A percentile compares a stretch with the other conserved stretches of the same genome.
These are phyloP conservation scores for Aspergillus neoniger DNA, from an alignment of 2,329 filamentous ascomycete genomes.

Conservation along the genomic window DNA sequence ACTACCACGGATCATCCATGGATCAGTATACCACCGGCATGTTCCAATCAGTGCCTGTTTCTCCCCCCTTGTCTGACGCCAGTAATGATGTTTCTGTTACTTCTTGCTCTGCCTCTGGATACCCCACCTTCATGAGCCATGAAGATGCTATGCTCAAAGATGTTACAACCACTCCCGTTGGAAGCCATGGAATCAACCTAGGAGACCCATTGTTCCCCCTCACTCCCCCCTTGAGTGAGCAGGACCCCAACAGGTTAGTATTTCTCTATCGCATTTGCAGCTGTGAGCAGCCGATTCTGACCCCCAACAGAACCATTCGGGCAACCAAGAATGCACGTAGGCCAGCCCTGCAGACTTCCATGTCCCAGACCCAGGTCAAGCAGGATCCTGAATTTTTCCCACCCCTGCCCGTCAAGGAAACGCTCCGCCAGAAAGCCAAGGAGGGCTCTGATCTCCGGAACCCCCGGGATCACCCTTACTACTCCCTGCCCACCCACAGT, in stretches of 20 bases:
- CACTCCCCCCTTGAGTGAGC: slow-evolving; percentile 42
- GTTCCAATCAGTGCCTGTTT: slow-evolving; percentile 43
- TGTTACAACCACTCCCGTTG: slow-evolving; percentile 36
- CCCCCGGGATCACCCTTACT: slow-evolving; percentile 46
- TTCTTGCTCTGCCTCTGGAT: slow-evolving; percentile 43
- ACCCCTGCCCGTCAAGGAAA: slow-evolving; percentile 36
- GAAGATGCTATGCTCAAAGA: slow-evolving; percentile 43
- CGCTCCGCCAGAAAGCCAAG: slow-evolving; percentile 39
- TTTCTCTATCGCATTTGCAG: neutral
- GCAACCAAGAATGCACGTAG: slow-evolving; percentile 42
- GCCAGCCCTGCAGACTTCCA: slow-evolving; percentile 35
- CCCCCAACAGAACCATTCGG: slow-evolving; percentile 39
- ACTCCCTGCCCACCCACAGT: slow-evolving; percentile 44
- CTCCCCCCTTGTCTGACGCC: slow-evolving; percentile 45
- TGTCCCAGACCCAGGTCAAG: slow-evolving; percentile 37
- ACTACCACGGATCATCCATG: slow-evolving; percentile 38
- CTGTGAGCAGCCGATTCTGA: slow-evolving; percentile 10
- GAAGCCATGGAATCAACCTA: slow-evolving; percentile 39
- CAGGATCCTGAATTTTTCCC: slow-evolving; percentile 41
- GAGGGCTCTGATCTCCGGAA: slow-evolving; percentile 41
- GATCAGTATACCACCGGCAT: slow-evolving; percentile 39
- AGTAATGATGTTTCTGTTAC: slow-evolving; percentile 45
- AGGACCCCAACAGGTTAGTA: slow-evolving; percentile 46
- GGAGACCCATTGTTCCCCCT: slow-evolving; percentile 44
- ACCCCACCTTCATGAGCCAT: slow-evolving; percentile 39